Evolutionary conservation across 192 early-diverging fungal species (phyloP).

Genomic region (Coemansia sp.): DNA sequence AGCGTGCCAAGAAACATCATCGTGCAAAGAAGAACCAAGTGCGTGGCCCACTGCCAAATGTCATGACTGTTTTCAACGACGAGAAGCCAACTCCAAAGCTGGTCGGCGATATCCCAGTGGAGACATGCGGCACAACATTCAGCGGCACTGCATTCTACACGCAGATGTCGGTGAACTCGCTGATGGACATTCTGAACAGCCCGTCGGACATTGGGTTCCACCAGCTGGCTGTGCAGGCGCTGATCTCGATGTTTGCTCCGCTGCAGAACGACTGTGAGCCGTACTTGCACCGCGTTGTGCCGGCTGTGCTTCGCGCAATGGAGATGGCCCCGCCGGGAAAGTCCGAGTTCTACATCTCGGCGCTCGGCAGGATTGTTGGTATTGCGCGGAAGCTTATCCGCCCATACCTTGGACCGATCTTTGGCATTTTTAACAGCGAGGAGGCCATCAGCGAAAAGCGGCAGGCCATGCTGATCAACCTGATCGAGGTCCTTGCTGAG

Average conservation of each 20-base stretch:
- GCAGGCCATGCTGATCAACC: constrained; percentile 60
- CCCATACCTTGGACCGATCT: constrained; percentile 79
- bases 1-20: background rate
- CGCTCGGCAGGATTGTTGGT: constrained; percentile 77
- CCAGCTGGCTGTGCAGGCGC: constrained; percentile 84
- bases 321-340: constrained; percentile 70
- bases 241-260: constrained; percentile 91
- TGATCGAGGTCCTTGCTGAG: constrained; percentile 86
- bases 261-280: constrained; percentile 36
- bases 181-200: constrained; percentile 88
- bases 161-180: constrained; percentile 81
- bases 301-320: constrained; percentile 86
- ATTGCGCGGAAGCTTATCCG: constrained; percentile 91
- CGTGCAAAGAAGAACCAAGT: background rate
- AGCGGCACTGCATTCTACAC: constrained; percentile 84
- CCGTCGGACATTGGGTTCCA: constrained; percentile 78
- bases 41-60: constrained; percentile 19
- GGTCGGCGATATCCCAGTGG: constrained; percentile 30
- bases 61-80: constrained; percentile 28
- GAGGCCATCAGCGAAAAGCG: constrained; percentile 66
- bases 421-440: constrained; percentile 83
- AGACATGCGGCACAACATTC: constrained; percentile 25
- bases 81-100: constrained; percentile 26
- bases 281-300: constrained; percentile 64
- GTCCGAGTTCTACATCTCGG: constrained; percentile 88